phyloP scores from a whole-genome alignment of 495 filamentous ascomycete genomes.

The Xylaria palmicola region DNA sequence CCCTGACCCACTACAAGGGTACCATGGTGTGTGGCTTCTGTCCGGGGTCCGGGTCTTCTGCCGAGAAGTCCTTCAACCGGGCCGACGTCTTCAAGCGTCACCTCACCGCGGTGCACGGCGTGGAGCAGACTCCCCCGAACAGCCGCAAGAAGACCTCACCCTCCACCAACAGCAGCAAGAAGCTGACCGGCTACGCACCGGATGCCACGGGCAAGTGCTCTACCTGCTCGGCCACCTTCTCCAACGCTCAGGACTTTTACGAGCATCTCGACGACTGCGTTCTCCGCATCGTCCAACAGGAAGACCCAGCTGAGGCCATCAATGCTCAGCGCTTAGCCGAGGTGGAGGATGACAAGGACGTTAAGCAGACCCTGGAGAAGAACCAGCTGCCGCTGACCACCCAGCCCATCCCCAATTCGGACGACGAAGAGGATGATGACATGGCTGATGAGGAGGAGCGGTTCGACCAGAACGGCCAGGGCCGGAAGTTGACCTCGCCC shows the following conservation, averaged over 20 bases:
- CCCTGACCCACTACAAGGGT: conserved; percentile 97
- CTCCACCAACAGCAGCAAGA: conserved; percentile 47
- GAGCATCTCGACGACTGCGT: conserved; percentile 99
- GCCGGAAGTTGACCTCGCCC: conserved; percentile 26
- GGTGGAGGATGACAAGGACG: conserved; percentile 78
- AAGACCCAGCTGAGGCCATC: conserved; percentile 93
- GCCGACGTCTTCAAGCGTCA: conserved; percentile 99
- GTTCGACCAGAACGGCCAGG: conserved; percentile 33
- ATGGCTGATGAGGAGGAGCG: conserved; percentile 55
- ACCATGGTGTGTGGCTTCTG: conserved; percentile 99
- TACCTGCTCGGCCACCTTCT: conserved; percentile 88
- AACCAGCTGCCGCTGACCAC: conserved; percentile 66
- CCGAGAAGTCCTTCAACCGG: conserved; percentile 97
- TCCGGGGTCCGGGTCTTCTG: conserved; percentile 83
- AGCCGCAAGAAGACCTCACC: conserved; percentile 68
- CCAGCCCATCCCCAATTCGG: conserved; percentile 56
- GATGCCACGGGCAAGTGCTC: conserved; percentile 93
- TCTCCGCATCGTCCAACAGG: conserved; percentile 93
- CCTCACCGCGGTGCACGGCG: conserved; percentile 86
- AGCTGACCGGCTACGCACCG: conserved; percentile 60
- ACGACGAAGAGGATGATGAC: conserved; percentile 64
- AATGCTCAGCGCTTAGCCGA: conserved; percentile 84
- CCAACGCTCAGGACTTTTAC: conserved; percentile 95
- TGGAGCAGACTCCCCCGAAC: conserved; percentile 95
- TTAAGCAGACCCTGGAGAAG: conserved; percentile 79